Conservation (phyloP, 306 rosid genomes). For the Gillenia trifoliata region DNA sequence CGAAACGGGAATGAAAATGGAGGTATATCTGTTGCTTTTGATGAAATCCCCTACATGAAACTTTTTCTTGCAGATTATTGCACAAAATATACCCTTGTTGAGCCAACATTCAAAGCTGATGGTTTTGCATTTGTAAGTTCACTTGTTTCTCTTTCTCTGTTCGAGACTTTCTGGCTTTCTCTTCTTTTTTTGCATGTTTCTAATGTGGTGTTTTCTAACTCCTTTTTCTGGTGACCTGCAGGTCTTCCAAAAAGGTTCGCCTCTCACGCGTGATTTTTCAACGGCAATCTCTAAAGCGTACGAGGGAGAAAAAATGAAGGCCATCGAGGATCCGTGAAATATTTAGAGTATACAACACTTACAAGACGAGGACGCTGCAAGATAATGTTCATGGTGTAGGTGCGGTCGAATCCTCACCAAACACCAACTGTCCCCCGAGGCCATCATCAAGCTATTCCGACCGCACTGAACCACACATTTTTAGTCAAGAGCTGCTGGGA, state of each 20-base stretch:
- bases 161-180: background rate
- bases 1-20: conserved; percentile 35
- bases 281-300: conserved; percentile 31
- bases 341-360: background rate
- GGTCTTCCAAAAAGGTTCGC: conserved; percentile 44
- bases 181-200: background rate
- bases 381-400: background rate
- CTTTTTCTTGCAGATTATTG: conserved; percentile 35
- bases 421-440: background rate
- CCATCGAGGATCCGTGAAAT: background rate
- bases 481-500: background rate
- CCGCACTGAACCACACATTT: background rate
- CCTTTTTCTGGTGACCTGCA: background rate
- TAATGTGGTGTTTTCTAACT: background rate
- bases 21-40: conserved; percentile 52
- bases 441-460: background rate
- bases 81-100: conserved; percentile 48
- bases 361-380: background rate
- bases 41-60: conserved; percentile 46
- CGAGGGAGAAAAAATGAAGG: background rate
- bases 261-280: conserved; percentile 50
- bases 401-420: background rate
- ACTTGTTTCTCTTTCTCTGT: background rate
- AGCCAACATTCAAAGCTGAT: conserved; percentile 36
- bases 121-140: conserved; percentile 69